phyloP scores from a whole-genome alignment of 139 green algal species.

The Desmodesmus armatus region DNA sequence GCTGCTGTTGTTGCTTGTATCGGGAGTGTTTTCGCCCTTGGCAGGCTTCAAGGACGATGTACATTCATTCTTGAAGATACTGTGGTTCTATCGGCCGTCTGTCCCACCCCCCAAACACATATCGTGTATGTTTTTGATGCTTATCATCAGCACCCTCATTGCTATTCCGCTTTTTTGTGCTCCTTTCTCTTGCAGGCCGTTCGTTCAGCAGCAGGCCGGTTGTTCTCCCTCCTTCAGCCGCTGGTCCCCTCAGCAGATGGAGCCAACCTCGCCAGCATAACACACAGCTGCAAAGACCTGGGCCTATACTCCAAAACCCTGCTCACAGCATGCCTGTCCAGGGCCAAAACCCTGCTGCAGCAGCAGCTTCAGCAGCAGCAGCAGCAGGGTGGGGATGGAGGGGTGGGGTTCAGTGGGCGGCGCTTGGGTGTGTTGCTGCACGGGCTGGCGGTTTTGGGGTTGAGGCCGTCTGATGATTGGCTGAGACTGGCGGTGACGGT shows the following conservation, averaged over 20 bases:
- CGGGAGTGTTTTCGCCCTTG: too few relatives aligned
- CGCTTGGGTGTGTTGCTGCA: constrained; percentile 36
- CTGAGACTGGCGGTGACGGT: constrained; percentile 1
- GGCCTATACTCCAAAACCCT: constrained; percentile 19
- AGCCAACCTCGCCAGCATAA: constrained; percentile 4
- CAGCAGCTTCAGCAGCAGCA: constrained; percentile 18
- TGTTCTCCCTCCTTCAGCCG: neutral
- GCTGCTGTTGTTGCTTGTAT: too few relatives aligned
- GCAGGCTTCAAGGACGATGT: too few relatives aligned
- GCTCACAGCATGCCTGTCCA: neutral
- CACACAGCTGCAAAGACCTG: constrained; percentile 32
- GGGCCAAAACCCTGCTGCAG: constrained; percentile 11
- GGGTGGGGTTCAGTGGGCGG: constrained; percentile 15
- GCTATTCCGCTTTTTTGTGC: neutral
- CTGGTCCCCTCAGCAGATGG: constrained; percentile 16
- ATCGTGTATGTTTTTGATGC: too few relatives aligned
- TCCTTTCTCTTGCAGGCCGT: constrained; percentile 11
- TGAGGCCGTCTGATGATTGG: constrained; percentile 27
- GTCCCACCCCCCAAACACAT: too few relatives aligned
- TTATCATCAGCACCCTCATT: too few relatives aligned
- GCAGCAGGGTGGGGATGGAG: neutral
- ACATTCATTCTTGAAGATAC: too few relatives aligned
- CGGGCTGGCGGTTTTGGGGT: constrained; percentile 26
- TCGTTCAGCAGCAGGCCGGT: neutral
- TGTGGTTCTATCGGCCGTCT: too few relatives aligned